phyloP scores from a whole-genome alignment of 169 alveolate genomes.

The Cryptosporidium meleagridis region DNA sequence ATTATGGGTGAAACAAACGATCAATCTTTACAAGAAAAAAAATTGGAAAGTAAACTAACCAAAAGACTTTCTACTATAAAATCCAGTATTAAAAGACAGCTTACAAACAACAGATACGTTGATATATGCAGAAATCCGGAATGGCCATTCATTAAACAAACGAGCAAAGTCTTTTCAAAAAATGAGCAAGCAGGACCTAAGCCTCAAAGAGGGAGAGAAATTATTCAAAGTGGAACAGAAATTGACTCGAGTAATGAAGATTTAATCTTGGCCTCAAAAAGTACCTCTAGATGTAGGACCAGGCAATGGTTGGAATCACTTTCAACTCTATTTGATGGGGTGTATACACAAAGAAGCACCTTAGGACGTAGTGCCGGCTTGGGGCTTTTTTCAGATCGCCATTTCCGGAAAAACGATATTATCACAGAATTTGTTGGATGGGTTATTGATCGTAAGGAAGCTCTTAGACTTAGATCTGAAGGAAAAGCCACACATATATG shows the following conservation, averaged over 20 bases:
- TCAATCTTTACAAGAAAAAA: not conserved
- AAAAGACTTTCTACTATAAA: not conserved
- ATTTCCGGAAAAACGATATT: conserved; percentile 71
- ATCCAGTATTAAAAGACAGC: conserved; percentile 45
- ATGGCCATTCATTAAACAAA: conserved; percentile 51
- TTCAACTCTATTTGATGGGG: conserved; percentile 77
- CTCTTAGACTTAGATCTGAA: conserved; percentile 75
- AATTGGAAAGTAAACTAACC: not conserved
- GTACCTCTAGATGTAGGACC: conserved; percentile 30
- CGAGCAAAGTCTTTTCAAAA: conserved; percentile 32
- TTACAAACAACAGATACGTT: conserved; percentile 46
- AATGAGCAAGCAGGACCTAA: not conserved
- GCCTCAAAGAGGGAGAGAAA: not conserved
- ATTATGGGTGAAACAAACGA: not conserved
- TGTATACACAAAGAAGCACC: conserved; percentile 79
- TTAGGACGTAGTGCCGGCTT: conserved; percentile 80
- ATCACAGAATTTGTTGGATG: conserved; percentile 82
- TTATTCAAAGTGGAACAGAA: not conserved
- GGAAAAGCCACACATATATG: conserved; percentile 80
- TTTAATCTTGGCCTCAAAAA: not conserved
- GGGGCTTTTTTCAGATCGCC: conserved; percentile 79
- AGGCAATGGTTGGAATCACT: conserved; percentile 74
- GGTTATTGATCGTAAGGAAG: conserved; percentile 79
- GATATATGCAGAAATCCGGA: conserved; percentile 74
- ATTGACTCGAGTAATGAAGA: not conserved